Evolutionary conservation across 805 yeast genomes (phyloP).

Genomic region (Diddensiella caesifluorescens): DNA sequence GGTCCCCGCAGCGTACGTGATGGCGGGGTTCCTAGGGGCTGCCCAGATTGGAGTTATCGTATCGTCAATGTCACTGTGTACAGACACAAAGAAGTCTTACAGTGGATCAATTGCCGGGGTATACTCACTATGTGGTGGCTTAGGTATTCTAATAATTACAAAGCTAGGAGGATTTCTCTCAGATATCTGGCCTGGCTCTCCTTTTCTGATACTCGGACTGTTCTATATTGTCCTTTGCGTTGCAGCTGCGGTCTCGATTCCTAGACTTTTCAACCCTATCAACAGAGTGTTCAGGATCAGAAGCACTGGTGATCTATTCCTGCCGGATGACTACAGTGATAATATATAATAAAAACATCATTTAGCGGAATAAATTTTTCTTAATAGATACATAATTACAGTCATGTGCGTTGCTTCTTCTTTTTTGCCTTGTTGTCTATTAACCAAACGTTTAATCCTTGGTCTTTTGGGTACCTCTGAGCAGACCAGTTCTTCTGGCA

Average conservation of each 20-base stretch:
- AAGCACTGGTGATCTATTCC: not conserved
- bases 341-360: not conserved
- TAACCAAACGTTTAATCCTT: conserved; percentile 48
- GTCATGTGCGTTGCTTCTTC: not conserved
- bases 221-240: conserved; percentile 31
- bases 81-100: conserved; percentile 40
- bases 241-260: conserved; percentile 5
- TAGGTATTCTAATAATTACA: conserved; percentile 57
- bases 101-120: conserved; percentile 68
- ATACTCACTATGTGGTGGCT: conserved; percentile 61
- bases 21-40: conserved; percentile 47
- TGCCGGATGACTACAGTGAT: not conserved
- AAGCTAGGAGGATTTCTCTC: conserved; percentile 58
- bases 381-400: conserved; percentile 4
- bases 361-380: not conserved
- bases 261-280: conserved; percentile 14
- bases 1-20: conserved; percentile 32
- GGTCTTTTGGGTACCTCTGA: conserved; percentile 98
- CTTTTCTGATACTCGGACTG: conserved; percentile 49
- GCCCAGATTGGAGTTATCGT: conserved; percentile 60
- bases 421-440: not conserved
- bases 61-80: conserved; percentile 57
- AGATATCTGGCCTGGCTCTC: conserved; percentile 52
- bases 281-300: not conserved
- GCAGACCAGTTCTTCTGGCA: conserved; percentile 99